Conservation (phyloP, 352 stramenopile species). For the Phytophthora pisi region DNA sequence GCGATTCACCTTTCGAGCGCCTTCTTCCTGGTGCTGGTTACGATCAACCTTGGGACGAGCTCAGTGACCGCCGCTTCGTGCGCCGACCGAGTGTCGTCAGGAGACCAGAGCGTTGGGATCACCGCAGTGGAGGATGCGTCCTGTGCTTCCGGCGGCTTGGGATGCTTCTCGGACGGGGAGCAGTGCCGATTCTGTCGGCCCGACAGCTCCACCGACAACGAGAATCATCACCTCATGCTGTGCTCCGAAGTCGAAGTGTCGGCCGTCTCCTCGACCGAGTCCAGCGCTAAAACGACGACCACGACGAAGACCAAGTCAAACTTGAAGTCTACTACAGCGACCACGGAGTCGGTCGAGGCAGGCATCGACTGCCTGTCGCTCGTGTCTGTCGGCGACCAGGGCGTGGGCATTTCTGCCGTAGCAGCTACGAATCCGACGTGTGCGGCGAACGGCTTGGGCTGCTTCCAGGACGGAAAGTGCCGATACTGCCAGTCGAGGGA, state of each 20-base stretch:
- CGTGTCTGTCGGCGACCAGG: slow-evolving; percentile 35
- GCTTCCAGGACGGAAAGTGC: slow-evolving; percentile 32
- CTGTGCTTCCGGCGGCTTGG: slow-evolving; percentile 32
- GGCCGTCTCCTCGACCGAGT: not conserved
- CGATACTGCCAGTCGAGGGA: slow-evolving; percentile 46
- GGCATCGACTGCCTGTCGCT: slow-evolving; percentile 28
- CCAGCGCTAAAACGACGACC: not conserved
- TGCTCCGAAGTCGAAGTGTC: slow-evolving; percentile 24
- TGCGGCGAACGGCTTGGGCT: slow-evolving; percentile 34
- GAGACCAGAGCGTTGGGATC: slow-evolving; percentile 42
- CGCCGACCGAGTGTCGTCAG: slow-evolving; percentile 28
- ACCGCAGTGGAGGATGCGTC: slow-evolving; percentile 41
- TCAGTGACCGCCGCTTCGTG: slow-evolving; percentile 18
- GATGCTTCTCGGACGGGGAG: slow-evolving; percentile 31
- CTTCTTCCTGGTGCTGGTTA: slow-evolving; percentile 21
- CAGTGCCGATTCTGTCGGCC: slow-evolving; percentile 35
- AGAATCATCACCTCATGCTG: slow-evolving; percentile 11
- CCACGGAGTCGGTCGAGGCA: slow-evolving; percentile 1
- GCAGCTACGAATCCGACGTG: slow-evolving; percentile 28
- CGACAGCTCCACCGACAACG: slow-evolving; percentile 3
- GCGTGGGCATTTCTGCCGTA: slow-evolving; percentile 35
- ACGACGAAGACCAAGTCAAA: not conserved
- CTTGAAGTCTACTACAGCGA: not conserved
- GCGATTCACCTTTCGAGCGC: slow-evolving; percentile 19
- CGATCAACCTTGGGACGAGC: slow-evolving; percentile 10